Conservation (phyloP, 768 basidiomycete genomes). For the Rossbeevera mucosa region DNA sequence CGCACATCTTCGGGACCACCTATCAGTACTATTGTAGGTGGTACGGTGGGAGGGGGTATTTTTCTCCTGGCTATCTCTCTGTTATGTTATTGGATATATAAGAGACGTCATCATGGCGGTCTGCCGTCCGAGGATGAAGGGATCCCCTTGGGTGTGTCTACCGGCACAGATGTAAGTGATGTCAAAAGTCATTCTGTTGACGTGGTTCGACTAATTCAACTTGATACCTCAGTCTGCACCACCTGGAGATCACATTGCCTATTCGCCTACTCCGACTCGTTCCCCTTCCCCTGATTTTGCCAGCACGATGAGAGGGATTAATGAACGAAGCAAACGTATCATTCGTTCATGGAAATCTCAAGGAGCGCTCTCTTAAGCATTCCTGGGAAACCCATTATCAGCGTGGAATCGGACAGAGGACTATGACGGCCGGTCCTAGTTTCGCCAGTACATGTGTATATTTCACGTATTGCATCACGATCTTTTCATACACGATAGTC, state of each 20-base stretch:
- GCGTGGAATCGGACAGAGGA: too few species aligned
- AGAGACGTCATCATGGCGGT: not conserved
- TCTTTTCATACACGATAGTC: too few species aligned
- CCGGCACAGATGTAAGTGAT: not conserved
- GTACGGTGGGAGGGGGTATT: slow-evolving; percentile 2
- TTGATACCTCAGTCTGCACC: not conserved
- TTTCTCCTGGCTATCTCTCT: not conserved
- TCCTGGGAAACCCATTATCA: too few species aligned
- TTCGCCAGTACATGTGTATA: too few species aligned
- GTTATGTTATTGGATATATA: not conserved
- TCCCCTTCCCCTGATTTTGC: not conserved
- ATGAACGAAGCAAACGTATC: not conserved
- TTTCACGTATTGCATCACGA: too few species aligned
- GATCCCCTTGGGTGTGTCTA: not conserved
- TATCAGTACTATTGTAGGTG: slow-evolving; percentile 7
- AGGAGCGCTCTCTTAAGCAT: too few species aligned
- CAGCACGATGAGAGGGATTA: not conserved
- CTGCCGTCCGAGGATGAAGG: not conserved
- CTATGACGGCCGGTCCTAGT: too few species aligned
- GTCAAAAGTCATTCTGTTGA: not conserved
- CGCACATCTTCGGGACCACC: not conserved
- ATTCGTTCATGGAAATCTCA: too few species aligned
- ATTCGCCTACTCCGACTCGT: not conserved
- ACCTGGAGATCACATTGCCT: not conserved
- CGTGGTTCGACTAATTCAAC: too few species aligned